A percentile compares a stretch with the other conserved stretches of the same genome.
These are phyloP conservation scores for Irpex rosettiformis DNA, from an alignment of 1,284 basidiomycete species.

Conservation along the genomic window DNA sequence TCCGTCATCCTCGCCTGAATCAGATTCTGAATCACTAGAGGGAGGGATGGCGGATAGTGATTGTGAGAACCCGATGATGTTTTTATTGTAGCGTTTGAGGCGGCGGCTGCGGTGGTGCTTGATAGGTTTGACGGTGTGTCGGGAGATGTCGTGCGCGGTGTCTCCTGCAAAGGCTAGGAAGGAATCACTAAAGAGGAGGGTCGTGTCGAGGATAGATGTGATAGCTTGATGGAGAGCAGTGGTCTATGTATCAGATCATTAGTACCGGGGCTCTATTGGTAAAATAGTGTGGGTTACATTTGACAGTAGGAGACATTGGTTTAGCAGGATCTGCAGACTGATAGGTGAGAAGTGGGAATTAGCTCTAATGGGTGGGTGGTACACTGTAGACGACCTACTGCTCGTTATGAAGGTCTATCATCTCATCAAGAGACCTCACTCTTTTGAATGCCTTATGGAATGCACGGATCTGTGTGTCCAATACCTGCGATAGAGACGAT, in stretches of 20 bases:
- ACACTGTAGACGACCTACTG: constrained; percentile 50
- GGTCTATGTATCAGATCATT: constrained; percentile 38
- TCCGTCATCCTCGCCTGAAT: constrained; percentile 24
- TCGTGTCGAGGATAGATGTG: constrained; percentile 70
- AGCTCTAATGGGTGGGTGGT: background rate
- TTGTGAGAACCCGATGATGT: constrained; percentile 61
- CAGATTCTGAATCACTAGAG: constrained; percentile 28
- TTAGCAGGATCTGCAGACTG: constrained; percentile 62
- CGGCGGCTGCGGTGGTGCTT: constrained; percentile 58
- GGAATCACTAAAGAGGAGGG: constrained; percentile 60
- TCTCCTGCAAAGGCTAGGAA: constrained; percentile 61
- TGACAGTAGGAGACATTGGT: constrained; percentile 62
- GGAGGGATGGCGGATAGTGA: constrained; percentile 30
- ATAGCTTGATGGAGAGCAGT: constrained; percentile 61
- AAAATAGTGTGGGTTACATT: constrained; percentile 43
- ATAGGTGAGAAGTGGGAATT: background rate
- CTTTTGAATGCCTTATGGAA: constrained; percentile 56
- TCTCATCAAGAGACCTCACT: constrained; percentile 69
- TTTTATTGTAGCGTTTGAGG: constrained; percentile 44
- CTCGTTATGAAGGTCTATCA: constrained; percentile 67
- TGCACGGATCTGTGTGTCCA: constrained; percentile 55
- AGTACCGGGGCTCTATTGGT: background rate
- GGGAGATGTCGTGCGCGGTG: constrained; percentile 55
- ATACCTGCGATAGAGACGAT: constrained; percentile 48
- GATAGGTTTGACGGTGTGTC: constrained; percentile 48